Percentiles rank a stretch among this genome's conserved stretches.
Conservation (phyloP, 352 stramenopile genomes). For the Pythium angustatum region DNA sequence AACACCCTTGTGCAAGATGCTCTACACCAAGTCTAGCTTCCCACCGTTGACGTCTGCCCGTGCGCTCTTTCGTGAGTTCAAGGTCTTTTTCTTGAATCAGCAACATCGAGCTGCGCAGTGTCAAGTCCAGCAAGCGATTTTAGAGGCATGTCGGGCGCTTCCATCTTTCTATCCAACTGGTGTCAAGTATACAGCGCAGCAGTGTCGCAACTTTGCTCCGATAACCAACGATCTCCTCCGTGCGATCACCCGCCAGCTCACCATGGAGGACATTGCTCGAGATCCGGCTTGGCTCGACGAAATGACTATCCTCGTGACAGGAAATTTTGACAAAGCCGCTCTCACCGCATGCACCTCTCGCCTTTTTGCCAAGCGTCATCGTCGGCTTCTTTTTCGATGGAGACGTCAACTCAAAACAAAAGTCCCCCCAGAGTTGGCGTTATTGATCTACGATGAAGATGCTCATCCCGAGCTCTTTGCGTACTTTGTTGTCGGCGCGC, state of each 20-base stretch:
- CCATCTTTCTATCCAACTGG: constrained; percentile 4
- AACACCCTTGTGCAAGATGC: constrained; percentile 4
- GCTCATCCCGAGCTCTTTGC: constrained; percentile 15
- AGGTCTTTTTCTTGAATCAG: neutral
- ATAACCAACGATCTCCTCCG: neutral
- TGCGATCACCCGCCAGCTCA: neutral
- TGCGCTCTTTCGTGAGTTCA: constrained; percentile 1
- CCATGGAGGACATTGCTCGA: neutral
- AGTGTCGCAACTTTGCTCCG: neutral
- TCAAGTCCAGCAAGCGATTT: neutral
- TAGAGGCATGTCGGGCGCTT: neutral
- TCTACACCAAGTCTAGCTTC: neutral
- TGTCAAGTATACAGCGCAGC: neutral
- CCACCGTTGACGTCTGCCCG: neutral
- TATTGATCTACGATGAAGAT: constrained; percentile 10
- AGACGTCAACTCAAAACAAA: neutral
- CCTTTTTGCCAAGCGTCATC: neutral
- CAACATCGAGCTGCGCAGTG: constrained; percentile 5
- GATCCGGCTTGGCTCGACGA: constrained; percentile 1
- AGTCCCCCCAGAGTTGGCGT: neutral
- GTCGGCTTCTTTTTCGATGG: neutral
- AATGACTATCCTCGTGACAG: neutral
- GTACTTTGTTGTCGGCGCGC: constrained; percentile 11
- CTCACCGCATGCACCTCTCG: neutral
- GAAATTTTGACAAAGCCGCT: constrained; percentile 1